Evolutionary conservation across 2,329 filamentous ascomycete species (phyloP), one percentile per base, ranked within the genome.

Genomic region (Apiospora rasikravindrae): DNA sequence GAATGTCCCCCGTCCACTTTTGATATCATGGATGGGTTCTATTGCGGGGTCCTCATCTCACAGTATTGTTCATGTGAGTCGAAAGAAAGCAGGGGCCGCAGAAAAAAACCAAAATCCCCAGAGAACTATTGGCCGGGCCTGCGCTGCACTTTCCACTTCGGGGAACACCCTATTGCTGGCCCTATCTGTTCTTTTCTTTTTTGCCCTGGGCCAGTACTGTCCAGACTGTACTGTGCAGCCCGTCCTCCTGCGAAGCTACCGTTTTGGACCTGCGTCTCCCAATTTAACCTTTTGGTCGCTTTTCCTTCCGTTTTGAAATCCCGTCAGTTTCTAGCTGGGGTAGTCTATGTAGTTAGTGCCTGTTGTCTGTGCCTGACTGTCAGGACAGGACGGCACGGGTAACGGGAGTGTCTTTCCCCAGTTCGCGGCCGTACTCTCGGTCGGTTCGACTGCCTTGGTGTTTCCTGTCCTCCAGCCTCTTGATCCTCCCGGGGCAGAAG

Each of bases 131-230:
- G 57, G 57, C 22, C 19, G 33, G 11, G 8, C 10, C 29, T 33
- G 40, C 10, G 26, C 19, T 13, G 4, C 13, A 40, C 33, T 64
- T 64, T 64, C 57, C 57, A 64, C 57, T 64, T 64, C 57, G 57
- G 57, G 57, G 57, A 64, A 37, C 57, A 64, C 57, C 57, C 57
- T 64, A 37, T 64, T 64, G 40, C 57, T 64, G 57, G 57, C 57
- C 57, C 57, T 64, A 64, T 64, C 57, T 61, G 7, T 64, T 22
- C 57, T 64, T 64, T 14, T n/a, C n/a, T 19, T 37, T n/a, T n/a
- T 40, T 64, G 33, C 19, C 13, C 5, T 64, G 19, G 10, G 33
- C 33, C 57, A 42, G 40, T 42, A 42, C 40, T 42, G 40, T 42
- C 13, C 13, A 64, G 24, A n/a, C 57, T 14, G 57, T 64, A 33